Conservation (phyloP, 306 rosid species). For the Luffa acutangula region DNA sequence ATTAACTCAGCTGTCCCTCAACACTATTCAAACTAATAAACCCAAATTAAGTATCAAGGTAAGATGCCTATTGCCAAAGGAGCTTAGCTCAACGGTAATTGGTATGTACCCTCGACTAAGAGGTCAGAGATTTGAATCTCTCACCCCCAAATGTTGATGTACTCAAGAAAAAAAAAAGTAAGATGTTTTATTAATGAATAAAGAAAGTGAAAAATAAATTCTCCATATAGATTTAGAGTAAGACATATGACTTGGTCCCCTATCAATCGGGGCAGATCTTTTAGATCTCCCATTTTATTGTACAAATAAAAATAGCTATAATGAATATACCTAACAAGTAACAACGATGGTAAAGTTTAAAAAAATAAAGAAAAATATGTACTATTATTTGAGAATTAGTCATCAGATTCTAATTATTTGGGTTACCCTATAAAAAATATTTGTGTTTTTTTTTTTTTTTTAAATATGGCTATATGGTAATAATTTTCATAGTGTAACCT, state of each 20-base stretch:
- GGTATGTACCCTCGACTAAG: no score
- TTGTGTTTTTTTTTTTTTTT: neutral
- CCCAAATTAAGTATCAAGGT: no score
- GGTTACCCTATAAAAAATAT: neutral
- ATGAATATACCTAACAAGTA: neutral
- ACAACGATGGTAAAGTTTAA: neutral
- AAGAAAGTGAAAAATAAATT: neutral
- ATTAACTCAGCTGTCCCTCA: neutral
- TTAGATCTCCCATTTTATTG: neutral
- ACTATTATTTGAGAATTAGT: neutral
- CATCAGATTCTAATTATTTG: neutral
- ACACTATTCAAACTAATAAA: neutral
- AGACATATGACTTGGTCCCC: neutral
- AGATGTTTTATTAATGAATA: neutral
- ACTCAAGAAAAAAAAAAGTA: neutral
- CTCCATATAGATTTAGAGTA: neutral
- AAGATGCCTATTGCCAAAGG: no score
- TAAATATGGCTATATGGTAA: neutral
- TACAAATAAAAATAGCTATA: neutral
- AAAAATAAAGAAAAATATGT: neutral
- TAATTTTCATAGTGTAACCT: no score
- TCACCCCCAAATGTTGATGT: no score
- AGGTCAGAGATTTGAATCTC: no score
- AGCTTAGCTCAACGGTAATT: no score
- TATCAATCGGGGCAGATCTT: neutral